phyloP scores from a whole-genome alignment of 2,329 filamentous ascomycete species.

The Ophiostoma piceae region DNA sequence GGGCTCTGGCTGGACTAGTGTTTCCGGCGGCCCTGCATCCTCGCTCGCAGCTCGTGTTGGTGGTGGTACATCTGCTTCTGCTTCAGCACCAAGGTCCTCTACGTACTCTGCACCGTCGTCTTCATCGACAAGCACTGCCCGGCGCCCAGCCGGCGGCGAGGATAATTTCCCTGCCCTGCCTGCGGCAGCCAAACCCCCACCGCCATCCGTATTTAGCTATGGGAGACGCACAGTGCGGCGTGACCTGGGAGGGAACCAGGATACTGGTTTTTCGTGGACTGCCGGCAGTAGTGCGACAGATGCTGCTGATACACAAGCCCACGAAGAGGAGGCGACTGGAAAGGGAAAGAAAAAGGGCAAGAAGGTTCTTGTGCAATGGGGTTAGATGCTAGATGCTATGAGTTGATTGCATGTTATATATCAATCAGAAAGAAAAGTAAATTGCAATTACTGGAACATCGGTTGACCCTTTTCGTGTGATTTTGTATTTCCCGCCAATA shows the following conservation, averaged over 20 bases:
- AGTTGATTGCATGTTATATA: too few relatives aligned
- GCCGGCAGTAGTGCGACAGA: slow-evolving; percentile 32
- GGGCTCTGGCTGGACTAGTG: slow-evolving; percentile 29
- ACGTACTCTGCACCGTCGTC: slow-evolving; percentile 1
- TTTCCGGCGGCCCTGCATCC: slow-evolving; percentile 22
- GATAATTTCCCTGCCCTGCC: slow-evolving; percentile 82
- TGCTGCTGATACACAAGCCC: slow-evolving; percentile 29
- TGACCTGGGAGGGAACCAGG: slow-evolving; percentile 43
- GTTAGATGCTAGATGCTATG: slow-evolving; percentile 37
- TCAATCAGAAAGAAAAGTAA: background rate
- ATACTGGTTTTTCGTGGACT: slow-evolving; percentile 52
- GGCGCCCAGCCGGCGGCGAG: slow-evolving; percentile 31
- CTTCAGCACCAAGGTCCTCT: slow-evolving; percentile 4
- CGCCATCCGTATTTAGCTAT: slow-evolving; percentile 58
- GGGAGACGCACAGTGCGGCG: slow-evolving; percentile 51
- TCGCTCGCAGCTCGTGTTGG: slow-evolving; percentile 26
- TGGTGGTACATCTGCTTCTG: slow-evolving; percentile 3
- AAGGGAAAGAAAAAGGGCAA: slow-evolving; percentile 55
- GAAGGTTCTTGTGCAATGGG: slow-evolving; percentile 59
- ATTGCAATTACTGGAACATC: background rate
- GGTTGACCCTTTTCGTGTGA: background rate
- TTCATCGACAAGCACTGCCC: slow-evolving; percentile 14
- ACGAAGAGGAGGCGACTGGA: slow-evolving; percentile 31
- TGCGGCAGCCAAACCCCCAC: slow-evolving; percentile 63
- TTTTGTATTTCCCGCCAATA: background rate